Evolutionary conservation across 768 basidiomycete genomes (phyloP), one percentile per base, ranked within the genome.

Genomic region (Arthromyces matolae): DNA sequence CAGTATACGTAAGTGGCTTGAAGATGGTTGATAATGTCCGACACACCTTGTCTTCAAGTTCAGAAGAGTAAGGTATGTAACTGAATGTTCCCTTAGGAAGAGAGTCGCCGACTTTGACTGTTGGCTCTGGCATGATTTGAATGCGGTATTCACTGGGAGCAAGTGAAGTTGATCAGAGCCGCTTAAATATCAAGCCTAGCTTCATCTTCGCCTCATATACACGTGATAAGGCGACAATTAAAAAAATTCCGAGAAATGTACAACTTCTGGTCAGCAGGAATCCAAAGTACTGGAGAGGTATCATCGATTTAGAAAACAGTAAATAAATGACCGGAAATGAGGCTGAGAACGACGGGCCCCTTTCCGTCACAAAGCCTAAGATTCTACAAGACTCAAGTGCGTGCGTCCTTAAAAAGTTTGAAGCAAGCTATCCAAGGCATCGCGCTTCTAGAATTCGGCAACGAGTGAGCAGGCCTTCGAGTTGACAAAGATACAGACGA

Each of bases 41-140:
- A 73, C 79, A 53, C 47, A 82, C 79, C 53, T 71, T 70, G 63
- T 81, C 69, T 23, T 84, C 86, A 49, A 88, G 78, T 60, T 76
- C 82, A 13, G 79, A 71, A 0, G 73, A 62, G 61, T 80, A 87
- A 5, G 82, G 78, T 47, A 91, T 66, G 58, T 84, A 77, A 13
- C 60, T 66, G 61, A 73, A 70, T n/a, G 59, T 64, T 22, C 64
- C 67, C 42, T 67, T 59, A n/a, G 70, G 68, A 48, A 73, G 67
- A 16, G 56, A 64, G 45, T 72, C 68, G 36, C 68, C 69, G 28
- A 70, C 62, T 56, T 68, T 62, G 60, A 73, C 55, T 19, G 69
- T 66, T 53, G 50, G 32, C 41, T n/a, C n/a, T n/a, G n/a, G n/a
- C n/a, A n/a, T n/a, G n/a, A n/a, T n/a, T n/a, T n/a, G n/a, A n/a